A percentile compares a stretch with the other conserved stretches of the same genome.
These are phyloP conservation scores for Vitis rupestris DNA, from an alignment of 164 flowering plant species.

Conservation along the genomic window DNA sequence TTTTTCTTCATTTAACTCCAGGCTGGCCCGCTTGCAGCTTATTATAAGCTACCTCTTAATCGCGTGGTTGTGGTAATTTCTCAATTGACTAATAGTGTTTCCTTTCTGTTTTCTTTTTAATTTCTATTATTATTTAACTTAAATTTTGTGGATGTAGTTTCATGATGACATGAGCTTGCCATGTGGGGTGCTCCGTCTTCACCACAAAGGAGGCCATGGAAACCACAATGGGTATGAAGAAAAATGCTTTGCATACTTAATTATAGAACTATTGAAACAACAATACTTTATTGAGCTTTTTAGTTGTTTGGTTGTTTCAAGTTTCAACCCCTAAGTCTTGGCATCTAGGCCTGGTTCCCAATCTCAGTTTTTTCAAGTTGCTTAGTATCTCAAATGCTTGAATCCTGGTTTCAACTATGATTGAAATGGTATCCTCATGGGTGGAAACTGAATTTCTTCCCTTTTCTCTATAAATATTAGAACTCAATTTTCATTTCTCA, in stretches of 20 bases:
- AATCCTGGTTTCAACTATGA: too few relatives aligned
- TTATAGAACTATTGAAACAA: not conserved
- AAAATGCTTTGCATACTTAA: not conserved
- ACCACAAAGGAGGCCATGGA: slow-evolving; percentile 72
- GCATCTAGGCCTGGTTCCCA: too few relatives aligned
- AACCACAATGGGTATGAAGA: slow-evolving; percentile 80
- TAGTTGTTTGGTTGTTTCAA: too few relatives aligned
- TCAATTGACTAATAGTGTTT: not conserved
- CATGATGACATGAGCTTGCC: slow-evolving; percentile 93
- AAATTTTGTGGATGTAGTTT: slow-evolving; percentile 37
- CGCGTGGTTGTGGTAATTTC: slow-evolving; percentile 80
- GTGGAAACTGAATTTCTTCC: too few relatives aligned
- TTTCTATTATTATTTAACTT: not conserved
- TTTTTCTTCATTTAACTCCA: slow-evolving; percentile 23
- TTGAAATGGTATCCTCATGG: too few relatives aligned
- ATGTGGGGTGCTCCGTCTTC: slow-evolving; percentile 93
- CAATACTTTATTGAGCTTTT: too few relatives aligned
- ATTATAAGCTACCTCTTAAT: slow-evolving; percentile 89
- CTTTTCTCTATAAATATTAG: too few relatives aligned
- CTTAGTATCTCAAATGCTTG: too few relatives aligned
- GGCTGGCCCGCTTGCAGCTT: slow-evolving; percentile 93
- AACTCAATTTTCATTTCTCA: too few relatives aligned
- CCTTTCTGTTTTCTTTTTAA: not conserved
- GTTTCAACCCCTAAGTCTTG: too few relatives aligned
- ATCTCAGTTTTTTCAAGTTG: too few relatives aligned